Base-by-base conservation (phyloP, 2,329 filamentous ascomycete genomes). In the Gremmenia infestans region DNA sequence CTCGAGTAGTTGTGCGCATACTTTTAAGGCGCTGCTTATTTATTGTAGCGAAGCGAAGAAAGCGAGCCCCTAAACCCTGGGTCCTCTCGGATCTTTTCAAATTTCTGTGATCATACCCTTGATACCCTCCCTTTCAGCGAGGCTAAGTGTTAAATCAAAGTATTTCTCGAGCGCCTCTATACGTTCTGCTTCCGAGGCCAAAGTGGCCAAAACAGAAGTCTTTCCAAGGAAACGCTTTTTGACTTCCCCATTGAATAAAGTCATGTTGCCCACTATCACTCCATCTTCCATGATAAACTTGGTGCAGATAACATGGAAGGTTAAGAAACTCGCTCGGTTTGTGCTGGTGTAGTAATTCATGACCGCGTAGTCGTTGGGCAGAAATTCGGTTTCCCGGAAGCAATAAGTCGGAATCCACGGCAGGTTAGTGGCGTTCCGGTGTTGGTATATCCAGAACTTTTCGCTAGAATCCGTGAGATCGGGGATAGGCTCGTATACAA, bases 371-470 rank as follows among this genome's bases (percentile, higher is more conserved):
- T 88, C 85, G 43, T 74, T 68, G 5, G 77, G 78, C 25, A 81
- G 67, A 68, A 86, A 88, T 68, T 88, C 85, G 2, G 54, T 55
- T 15, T 78, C 73, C 59, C 86, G 81, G 12, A 58, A 62, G 19
- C 37, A 40, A 28, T 61, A 60, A 9, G 75, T 78, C 3, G 79
- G 73, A 15, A 76, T 71, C 81, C 85, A 91, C 2, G 73, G 72
- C 49, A 71, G 72, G 1, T 77, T 70, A 0, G 66, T 47, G 5
- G 72, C 70, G 57, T 78, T 75, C 42, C 79, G 75, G 60, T 80
- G 78, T 69, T 87, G 77, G 65, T 84, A 85, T 52, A 85, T 75
- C 85, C 83, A 88, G 49, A 80, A 67, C 57, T 78, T 78, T 43
- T 71, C 68, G 19, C 53, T 54, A 74, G 72, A 47, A 73, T 71